Base-by-base conservation (phyloP, 441 rosid species). In the Lepidium campestre region DNA sequence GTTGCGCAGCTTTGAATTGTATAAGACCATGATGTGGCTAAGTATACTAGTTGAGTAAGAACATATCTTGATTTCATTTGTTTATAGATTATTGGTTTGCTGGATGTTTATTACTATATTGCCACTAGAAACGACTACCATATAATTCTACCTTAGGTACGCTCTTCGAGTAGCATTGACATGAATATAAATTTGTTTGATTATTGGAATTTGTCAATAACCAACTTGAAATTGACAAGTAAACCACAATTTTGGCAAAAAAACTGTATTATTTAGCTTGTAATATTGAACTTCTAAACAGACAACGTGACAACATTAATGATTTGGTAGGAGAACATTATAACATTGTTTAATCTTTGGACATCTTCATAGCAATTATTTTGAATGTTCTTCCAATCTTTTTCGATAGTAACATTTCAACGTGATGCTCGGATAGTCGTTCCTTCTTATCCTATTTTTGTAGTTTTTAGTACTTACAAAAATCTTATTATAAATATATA, bases 211-310 rank as follows among this genome's bases (percentile, higher is more conserved):
- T 71, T 63, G 59, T 58, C 35, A 14, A 22, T 42, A 59, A 50
- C 68, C 34, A 66, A 52, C 57, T 17, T 48, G 46, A 39, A 57
- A 64, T n/a, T 31, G 75, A 71, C 75, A 57, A 20, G 47, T 48
- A 48, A 71, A 71, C 75, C 54, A 13, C 42, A 27, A 64, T 29
- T 7, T 0, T n/a, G n/a, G 35, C 11, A 34, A 25, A 41, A 7
- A 45, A 39, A 40, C 37, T 39, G 48, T 31, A 40, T 39, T 46
- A 46, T 54, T 15, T 57, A 29, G 34, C 10, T 29, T 29, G 10
- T 29, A 17, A 65, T 7, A 10, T 22, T 10, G 39, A 14, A 57
- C 60, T 47, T 56, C 53, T 47, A 9, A 63, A 47, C 57, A 19
- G 39, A 70, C 22, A 34, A 61, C 53, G 31, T 42, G 68, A 54